Conservation (phyloP, 768 basidiomycete species). For the Leccinum subgranulosum region DNA sequence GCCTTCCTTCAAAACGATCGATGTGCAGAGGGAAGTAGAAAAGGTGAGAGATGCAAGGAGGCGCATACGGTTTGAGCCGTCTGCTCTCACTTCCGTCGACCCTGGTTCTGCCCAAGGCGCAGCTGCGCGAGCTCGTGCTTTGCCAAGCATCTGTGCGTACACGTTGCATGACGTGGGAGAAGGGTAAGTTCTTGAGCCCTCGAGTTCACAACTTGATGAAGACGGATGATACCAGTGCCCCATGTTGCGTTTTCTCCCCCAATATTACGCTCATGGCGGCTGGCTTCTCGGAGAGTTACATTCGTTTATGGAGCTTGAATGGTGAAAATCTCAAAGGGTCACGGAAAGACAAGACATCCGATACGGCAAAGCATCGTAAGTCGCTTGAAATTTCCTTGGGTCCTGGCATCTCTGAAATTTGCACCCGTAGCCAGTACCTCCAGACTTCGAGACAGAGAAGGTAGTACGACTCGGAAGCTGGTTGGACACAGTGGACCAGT, state of each 20-base stretch:
- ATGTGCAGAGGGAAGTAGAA: constrained; percentile 89
- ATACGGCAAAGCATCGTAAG: constrained; percentile 69
- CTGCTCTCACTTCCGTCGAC: constrained; percentile 55
- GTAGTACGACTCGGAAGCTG: constrained; percentile 82
- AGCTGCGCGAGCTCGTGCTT: constrained; percentile 52
- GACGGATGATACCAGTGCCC: constrained; percentile 49
- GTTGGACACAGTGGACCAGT: constrained; percentile 97
- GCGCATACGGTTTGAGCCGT: constrained; percentile 86
- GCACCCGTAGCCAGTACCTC: constrained; percentile 46
- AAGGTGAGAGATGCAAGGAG: constrained; percentile 87
- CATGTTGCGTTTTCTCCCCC: constrained; percentile 84
- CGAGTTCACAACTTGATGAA: constrained; percentile 7
- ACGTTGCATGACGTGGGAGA: constrained; percentile 95
- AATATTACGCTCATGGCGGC: constrained; percentile 92
- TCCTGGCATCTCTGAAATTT: constrained; percentile 2
- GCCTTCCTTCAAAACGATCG: constrained; percentile 75
- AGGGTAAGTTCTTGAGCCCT: constrained; percentile 54
- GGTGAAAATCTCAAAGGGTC: constrained; percentile 82
- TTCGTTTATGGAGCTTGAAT: constrained; percentile 92
- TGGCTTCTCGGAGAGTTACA: constrained; percentile 94
- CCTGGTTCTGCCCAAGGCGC: constrained; percentile 55
- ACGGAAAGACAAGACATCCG: constrained; percentile 70
- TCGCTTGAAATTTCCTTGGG: constrained; percentile 2
- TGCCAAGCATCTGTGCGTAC: constrained; percentile 94
- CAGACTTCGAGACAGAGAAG: constrained; percentile 75